Conservation (phyloP, 1,139 yeast genomes). For the Kodamaea sp. region DNA sequence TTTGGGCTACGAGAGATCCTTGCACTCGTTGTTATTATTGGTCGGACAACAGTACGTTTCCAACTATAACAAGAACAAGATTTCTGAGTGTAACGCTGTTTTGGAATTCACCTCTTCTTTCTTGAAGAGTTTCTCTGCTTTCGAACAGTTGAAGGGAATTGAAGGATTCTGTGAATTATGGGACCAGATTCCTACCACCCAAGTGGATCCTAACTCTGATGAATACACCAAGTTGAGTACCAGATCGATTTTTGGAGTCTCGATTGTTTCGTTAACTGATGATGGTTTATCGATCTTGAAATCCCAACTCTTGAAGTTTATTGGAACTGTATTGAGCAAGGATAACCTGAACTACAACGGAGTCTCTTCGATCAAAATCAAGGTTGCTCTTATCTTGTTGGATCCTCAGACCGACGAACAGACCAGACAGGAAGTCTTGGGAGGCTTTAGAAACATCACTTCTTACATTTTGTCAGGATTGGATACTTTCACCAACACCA, state of each 20-base stretch:
- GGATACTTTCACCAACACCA: constrained; percentile 28
- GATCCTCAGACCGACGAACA: constrained; percentile 41
- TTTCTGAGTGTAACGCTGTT: constrained; percentile 63
- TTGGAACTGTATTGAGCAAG: constrained; percentile 45
- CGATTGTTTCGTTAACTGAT: constrained; percentile 51
- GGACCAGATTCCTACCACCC: constrained; percentile 46
- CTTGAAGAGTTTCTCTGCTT: constrained; percentile 63
- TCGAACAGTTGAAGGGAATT: constrained; percentile 68
- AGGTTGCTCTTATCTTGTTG: constrained; percentile 56
- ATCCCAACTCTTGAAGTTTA: constrained; percentile 53
- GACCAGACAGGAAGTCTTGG: constrained; percentile 33
- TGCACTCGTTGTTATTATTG: constrained; percentile 73
- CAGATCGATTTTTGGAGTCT: constrained; percentile 66
- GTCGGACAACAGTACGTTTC: constrained; percentile 76
- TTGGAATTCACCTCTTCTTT: constrained; percentile 74
- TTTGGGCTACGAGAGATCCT: constrained; percentile 65
- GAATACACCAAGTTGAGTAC: constrained; percentile 41
- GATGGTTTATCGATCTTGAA: constrained; percentile 53
- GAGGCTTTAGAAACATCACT: constrained; percentile 45
- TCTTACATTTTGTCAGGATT: constrained; percentile 39
- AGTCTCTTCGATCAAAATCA: constrained; percentile 50
- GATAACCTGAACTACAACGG: constrained; percentile 47
- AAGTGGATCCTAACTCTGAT: constrained; percentile 40
- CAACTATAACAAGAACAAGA: constrained; percentile 54
- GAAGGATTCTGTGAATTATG: constrained; percentile 56